Evolutionary conservation across 2,329 filamentous ascomycete genomes (phyloP).

Genomic region (Acrodontium crateriforme): DNA sequence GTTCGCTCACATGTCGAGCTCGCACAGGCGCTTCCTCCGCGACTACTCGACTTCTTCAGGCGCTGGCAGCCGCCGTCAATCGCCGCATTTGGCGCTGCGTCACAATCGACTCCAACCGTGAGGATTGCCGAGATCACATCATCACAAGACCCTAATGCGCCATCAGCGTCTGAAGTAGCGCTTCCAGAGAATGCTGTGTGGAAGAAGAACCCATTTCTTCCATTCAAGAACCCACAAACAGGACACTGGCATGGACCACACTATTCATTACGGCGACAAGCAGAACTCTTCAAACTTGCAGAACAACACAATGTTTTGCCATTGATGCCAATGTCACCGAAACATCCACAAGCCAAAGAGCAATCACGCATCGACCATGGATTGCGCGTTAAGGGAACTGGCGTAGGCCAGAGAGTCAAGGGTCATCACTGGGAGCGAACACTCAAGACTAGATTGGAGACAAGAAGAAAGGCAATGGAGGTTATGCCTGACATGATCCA

Average conservation of each 20-base stretch:
- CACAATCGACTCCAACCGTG: slow-evolving; percentile 24
- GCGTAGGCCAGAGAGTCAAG: slow-evolving; percentile 78
- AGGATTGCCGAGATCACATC: slow-evolving; percentile 27
- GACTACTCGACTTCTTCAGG: slow-evolving; percentile 74
- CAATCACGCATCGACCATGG: slow-evolving; percentile 64
- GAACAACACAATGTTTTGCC: slow-evolving; percentile 34
- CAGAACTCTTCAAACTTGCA: slow-evolving; percentile 79
- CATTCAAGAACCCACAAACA: slow-evolving; percentile 63
- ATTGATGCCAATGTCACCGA: slow-evolving; percentile 20
- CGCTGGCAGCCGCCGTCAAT: slow-evolving; percentile 62
- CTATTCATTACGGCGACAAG: slow-evolving; percentile 75
- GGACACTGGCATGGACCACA: slow-evolving; percentile 73
- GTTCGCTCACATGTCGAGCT: background rate
- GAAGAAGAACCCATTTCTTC: slow-evolving; percentile 65
- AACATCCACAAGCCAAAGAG: slow-evolving; percentile 45
- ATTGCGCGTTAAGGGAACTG: slow-evolving; percentile 78
- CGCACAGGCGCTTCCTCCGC: slow-evolving; percentile 46
- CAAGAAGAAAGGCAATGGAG: slow-evolving; percentile 82
- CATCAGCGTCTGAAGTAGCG: slow-evolving; percentile 25
- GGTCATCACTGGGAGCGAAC: slow-evolving; percentile 86
- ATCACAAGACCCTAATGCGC: slow-evolving; percentile 29
- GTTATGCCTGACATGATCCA: slow-evolving; percentile 86
- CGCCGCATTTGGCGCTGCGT: slow-evolving; percentile 14
- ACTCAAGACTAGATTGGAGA: slow-evolving; percentile 69
- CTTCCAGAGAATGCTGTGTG: slow-evolving; percentile 17